A percentile compares a stretch with the other conserved stretches of the same genome.
Evolutionary conservation across 2,329 filamentous ascomycete species (phyloP).

Genomic region (Fusarium clavum): DNA sequence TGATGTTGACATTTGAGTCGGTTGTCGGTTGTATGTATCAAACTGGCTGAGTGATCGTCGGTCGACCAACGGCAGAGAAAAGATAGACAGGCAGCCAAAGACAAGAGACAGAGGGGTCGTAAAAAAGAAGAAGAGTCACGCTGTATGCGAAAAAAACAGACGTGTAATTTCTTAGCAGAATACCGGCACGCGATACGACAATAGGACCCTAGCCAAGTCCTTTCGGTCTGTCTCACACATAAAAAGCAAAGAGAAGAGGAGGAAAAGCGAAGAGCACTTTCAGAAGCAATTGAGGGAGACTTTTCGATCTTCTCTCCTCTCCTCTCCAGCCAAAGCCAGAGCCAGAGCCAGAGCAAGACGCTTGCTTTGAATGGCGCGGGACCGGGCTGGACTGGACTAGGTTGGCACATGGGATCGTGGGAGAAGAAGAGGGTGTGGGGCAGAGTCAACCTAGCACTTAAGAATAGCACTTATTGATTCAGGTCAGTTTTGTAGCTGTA

Average conservation of each 20-base stretch:
- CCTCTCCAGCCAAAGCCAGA: neutral
- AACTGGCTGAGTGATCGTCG: constrained; percentile 16
- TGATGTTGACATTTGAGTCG: constrained; percentile 9
- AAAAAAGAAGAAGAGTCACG: constrained; percentile 9
- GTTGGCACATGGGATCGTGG: constrained; percentile 28
- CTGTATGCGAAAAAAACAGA: constrained; percentile 9
- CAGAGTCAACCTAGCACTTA: constrained; percentile 25
- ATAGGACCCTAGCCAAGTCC: constrained; percentile 21
- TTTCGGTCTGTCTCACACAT: constrained; percentile 26
- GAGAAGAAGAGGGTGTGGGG: constrained; percentile 29
- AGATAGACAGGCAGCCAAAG: neutral
- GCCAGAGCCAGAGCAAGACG: constrained; percentile 18
- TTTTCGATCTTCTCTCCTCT: neutral
- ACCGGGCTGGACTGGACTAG: constrained; percentile 6
- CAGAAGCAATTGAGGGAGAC: constrained; percentile 27
- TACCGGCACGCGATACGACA: constrained; percentile 18
- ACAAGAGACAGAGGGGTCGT: constrained; percentile 21
- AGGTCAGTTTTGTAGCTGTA: constrained; percentile 11
- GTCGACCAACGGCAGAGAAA: constrained; percentile 7
- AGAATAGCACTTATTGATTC: constrained; percentile 30
- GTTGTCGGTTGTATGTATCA: constrained; percentile 6
- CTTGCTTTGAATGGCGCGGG: constrained; percentile 18
- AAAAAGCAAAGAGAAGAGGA: constrained; percentile 17
- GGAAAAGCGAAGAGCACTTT: constrained; percentile 3
- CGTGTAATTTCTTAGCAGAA: constrained; percentile 13